Base-by-base conservation (phyloP, 257 asterid species). In the Przewalskia tangutica region DNA sequence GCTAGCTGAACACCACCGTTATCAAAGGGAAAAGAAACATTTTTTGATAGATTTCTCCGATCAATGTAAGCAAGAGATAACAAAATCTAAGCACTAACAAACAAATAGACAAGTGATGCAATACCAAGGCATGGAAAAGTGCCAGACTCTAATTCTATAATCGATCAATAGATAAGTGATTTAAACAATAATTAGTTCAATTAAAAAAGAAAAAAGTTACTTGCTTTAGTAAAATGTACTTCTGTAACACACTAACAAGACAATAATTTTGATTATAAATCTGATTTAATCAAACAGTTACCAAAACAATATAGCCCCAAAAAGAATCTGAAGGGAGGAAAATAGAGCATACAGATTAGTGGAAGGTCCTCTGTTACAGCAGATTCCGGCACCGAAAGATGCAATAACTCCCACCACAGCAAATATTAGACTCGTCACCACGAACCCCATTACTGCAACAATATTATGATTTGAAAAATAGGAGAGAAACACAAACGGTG, bases 341-440 rank as follows among this genome's bases (percentile, higher is more conserved):
- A 46, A n/a, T 40, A 3, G 20, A 42, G 68, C 97, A 84, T 95
- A 93, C 98, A 95, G 93, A 85, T 95, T 95, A 14, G 98, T 83
- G 8, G 98, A 95, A 76, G 98, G 97, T 11, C 98, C 98, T 88
- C 92, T 89, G 84, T 90, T 93, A 91, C 88, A 95, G 92, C 97
- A 93, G 86, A 95, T 92, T 92, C 94, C 88, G 85, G 91, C 55
- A 84, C 91, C 83, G 27, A 95, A 86, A 16, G 93, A 87, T 7
- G 94, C 98, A 86, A 93, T 93, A 76, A 93, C 1, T 27, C 32
- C 32, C 32, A 27, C 32, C 32, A 27, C 32, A 27, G 32, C 32
- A 27, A 27, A 27, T 27, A 27, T 27, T 27, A 27, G 32, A 27
- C 32, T 27, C 32, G 32, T 27, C 32, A 27, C 32, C 32, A 27